Evolutionary conservation across 2,329 filamentous ascomycete species (phyloP).

Genomic region (Didymella glomerata): DNA sequence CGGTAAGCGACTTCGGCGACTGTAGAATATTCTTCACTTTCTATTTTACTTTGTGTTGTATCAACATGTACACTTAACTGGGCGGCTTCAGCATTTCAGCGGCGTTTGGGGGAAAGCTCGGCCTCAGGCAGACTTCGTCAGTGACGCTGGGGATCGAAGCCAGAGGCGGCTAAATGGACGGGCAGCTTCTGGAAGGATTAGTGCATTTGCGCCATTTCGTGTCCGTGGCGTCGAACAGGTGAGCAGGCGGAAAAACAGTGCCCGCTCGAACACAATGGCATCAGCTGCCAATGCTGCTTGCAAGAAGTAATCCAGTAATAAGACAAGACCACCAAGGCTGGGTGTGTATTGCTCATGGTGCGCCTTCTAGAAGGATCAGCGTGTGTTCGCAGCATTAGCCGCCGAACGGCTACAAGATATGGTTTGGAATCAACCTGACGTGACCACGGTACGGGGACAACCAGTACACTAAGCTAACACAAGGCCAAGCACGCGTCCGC

Average conservation of each 20-base stretch:
- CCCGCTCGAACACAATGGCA: constrained; percentile 4
- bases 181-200: constrained; percentile 13
- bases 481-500: constrained; percentile 7
- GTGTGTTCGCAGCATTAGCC: constrained; percentile 22
- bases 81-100: constrained; percentile 34
- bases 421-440: constrained; percentile 15
- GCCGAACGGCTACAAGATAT: constrained; percentile 15
- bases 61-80: constrained; percentile 27
- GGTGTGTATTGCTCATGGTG: neutral
- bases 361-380: constrained; percentile 23
- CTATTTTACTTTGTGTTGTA: constrained; percentile 27
- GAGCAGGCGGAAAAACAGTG: constrained; percentile 11
- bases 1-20: constrained; percentile 45
- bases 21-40: constrained; percentile 21
- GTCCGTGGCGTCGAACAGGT: constrained; percentile 19
- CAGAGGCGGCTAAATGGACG: constrained; percentile 19
- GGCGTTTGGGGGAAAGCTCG: constrained; percentile 25
- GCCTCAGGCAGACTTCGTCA: constrained; percentile 5
- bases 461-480: constrained; percentile 5
- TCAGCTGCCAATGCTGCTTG: neutral
- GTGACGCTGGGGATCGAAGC: constrained; percentile 4
- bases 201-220: constrained; percentile 20
- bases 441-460: constrained; percentile 6
- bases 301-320: constrained; percentile 4
- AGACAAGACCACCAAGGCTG: neutral